Evolutionary conservation across 1,139 yeast genomes (phyloP).

Genomic region (Geotrichum phurueaensis): DNA sequence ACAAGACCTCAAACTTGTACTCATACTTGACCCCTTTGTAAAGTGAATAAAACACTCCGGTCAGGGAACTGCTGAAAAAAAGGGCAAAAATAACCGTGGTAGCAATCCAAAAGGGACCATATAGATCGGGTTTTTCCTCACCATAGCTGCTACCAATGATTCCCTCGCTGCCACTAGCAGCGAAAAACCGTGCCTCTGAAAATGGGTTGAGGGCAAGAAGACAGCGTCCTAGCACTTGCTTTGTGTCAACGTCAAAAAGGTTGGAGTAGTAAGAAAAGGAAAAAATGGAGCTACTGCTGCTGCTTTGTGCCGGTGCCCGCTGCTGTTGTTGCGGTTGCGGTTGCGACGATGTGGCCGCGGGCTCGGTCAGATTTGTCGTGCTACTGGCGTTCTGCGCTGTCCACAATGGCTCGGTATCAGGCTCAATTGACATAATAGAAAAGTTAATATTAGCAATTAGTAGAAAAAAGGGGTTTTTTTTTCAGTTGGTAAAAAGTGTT

Average conservation of each 20-base stretch:
- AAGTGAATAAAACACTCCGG: constrained; percentile 45
- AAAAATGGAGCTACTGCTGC: constrained; percentile 34
- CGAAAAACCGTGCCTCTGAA: constrained; percentile 21
- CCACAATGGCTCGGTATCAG: constrained; percentile 8
- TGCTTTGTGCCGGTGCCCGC: not conserved
- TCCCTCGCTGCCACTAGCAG: constrained; percentile 26
- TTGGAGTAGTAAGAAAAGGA: constrained; percentile 52
- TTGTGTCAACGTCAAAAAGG: constrained; percentile 60
- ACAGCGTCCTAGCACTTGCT: constrained; percentile 43
- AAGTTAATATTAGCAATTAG: not conserved
- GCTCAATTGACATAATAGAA: constrained; percentile 1
- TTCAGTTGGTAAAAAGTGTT: too few species aligned
- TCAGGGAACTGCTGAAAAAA: constrained; percentile 65
- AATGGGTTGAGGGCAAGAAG: constrained; percentile 36
- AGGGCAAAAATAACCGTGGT: constrained; percentile 67
- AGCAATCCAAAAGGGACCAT: constrained; percentile 82
- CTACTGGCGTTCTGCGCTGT: not conserved
- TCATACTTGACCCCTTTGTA: constrained; percentile 44
- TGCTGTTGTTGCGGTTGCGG: not conserved
- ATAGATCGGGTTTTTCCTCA: constrained; percentile 47
- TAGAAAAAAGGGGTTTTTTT: not conserved
- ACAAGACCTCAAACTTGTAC: constrained; percentile 56
- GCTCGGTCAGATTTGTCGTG: not conserved
- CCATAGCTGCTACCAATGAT: constrained; percentile 31
- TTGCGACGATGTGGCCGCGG: not conserved